Evolutionary conservation across 306 rosid species (phyloP).

Genomic region (Phaseolus lunatus): DNA sequence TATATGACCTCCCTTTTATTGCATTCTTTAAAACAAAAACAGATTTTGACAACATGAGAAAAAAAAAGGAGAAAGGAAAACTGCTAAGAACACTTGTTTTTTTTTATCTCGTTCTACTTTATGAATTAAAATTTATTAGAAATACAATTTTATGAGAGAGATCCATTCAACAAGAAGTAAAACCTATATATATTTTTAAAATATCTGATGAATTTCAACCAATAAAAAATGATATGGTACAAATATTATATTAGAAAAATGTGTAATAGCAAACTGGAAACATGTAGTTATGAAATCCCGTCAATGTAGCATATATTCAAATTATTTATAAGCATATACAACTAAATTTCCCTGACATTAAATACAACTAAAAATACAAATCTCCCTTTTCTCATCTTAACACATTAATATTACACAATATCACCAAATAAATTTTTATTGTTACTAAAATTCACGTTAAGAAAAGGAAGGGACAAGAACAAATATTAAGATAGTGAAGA

Average conservation of each 20-base stretch:
- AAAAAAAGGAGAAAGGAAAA: no score
- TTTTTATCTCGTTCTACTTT: neutral
- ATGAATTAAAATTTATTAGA: no score
- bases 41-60: neutral
- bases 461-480: neutral
- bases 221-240: neutral
- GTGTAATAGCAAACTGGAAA: neutral
- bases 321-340: neutral
- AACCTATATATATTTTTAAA: neutral
- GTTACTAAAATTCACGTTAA: neutral
- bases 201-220: neutral
- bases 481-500: neutral
- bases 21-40: neutral
- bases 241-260: neutral
- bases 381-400: neutral
- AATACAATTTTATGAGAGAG: no score
- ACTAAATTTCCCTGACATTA: neutral
- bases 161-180: no score
- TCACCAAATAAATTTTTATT: neutral
- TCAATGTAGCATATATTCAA: neutral
- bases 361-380: neutral
- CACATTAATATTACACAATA: neutral
- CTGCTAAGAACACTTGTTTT: no score
- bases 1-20: no score
- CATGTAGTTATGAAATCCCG: neutral